Evolutionary conservation across 768 basidiomycete species (phyloP).

Genomic region (Termitomyces sp.): DNA sequence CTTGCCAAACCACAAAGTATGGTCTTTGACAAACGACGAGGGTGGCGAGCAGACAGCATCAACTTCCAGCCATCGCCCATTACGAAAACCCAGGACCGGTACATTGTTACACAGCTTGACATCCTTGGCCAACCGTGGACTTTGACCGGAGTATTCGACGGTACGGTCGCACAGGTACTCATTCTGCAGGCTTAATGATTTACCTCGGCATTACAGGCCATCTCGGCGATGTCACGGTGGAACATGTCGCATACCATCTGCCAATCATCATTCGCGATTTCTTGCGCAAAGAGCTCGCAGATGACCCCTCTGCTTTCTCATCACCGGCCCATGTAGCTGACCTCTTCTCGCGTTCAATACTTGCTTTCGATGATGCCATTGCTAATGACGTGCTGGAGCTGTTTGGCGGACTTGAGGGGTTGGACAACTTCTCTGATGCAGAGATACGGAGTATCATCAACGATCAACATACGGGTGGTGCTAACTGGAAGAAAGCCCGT

Average conservation of each 20-base stretch:
- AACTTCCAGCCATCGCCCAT: slow-evolving; percentile 65
- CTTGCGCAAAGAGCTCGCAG: slow-evolving; percentile 42
- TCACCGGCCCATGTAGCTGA: slow-evolving; percentile 53
- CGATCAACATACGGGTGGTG: slow-evolving; percentile 56
- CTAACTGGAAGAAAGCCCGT: slow-evolving; percentile 62
- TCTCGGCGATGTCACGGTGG: slow-evolving; percentile 67
- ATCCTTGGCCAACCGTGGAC: slow-evolving; percentile 58
- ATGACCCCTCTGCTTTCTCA: slow-evolving; percentile 36
- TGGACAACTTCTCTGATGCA: slow-evolving; percentile 51
- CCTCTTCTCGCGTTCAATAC: slow-evolving; percentile 56
- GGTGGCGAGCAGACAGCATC: slow-evolving; percentile 52
- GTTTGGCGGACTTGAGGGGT: slow-evolving; percentile 54
- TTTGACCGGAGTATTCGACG: slow-evolving; percentile 73
- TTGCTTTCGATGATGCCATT: slow-evolving; percentile 65
- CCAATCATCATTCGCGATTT: slow-evolving; percentile 67
- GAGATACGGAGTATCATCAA: slow-evolving; percentile 62
- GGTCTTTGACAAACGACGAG: slow-evolving; percentile 31
- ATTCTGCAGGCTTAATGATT: slow-evolving; percentile 10
- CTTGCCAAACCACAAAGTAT: slow-evolving; percentile 52
- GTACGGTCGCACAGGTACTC: slow-evolving; percentile 32
- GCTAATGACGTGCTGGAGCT: slow-evolving; percentile 63
- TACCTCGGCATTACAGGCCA: slow-evolving; percentile 43
- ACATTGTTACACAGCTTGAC: slow-evolving; percentile 55
- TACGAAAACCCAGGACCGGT: slow-evolving; percentile 61
- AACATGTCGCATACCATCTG: slow-evolving; percentile 65